A percentile compares a stretch with the other conserved stretches of the same genome.
These are phyloP conservation scores for Euphorbia schlechtendalii DNA, from an alignment of 441 rosid genomes.

Conservation along the genomic window DNA sequence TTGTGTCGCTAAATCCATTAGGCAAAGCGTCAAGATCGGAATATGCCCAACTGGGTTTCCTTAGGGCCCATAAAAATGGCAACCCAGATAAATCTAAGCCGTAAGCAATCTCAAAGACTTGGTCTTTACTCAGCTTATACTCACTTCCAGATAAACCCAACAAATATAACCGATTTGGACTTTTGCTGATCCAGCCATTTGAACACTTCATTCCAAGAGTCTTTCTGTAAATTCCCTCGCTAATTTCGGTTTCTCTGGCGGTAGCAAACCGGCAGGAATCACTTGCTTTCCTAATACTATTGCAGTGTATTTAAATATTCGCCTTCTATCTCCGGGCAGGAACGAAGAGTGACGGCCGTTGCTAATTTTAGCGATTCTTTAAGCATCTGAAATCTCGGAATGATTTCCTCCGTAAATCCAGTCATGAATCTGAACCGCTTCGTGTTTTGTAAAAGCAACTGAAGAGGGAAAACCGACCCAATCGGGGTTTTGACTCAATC, in stretches of 20 bases:
- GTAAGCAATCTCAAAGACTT: too few species aligned
- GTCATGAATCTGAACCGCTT: conserved; percentile 2
- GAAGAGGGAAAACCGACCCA: conserved; percentile 21
- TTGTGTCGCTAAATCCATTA: conserved; percentile 13
- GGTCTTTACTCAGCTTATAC: too few species aligned
- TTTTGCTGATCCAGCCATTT: conserved; percentile 17
- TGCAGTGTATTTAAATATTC: too few species aligned
- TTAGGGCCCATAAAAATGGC: too few species aligned
- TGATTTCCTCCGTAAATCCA: conserved; percentile 8
- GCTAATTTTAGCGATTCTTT: too few species aligned
- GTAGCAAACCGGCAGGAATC: conserved; percentile 7
- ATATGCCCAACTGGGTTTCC: conserved; percentile 12
- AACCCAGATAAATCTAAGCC: too few species aligned
- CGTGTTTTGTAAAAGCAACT: conserved; percentile 10
- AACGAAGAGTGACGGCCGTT: too few species aligned
- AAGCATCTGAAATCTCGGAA: not conserved
- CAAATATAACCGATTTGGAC: too few species aligned
- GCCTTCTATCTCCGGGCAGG: too few species aligned
- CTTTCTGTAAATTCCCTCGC: not conserved
- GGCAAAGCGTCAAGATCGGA: conserved; percentile 27
- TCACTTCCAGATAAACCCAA: too few species aligned
- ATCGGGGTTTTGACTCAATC: too few species aligned
- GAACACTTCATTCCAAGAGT: conserved; percentile 3
- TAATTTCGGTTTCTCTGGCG: not conserved
- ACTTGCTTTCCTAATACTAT: not conserved